A percentile compares a stretch with the other conserved stretches of the same genome.
Conservation (phyloP, 306 rosid genomes). For the Cicer chorassanicum region DNA sequence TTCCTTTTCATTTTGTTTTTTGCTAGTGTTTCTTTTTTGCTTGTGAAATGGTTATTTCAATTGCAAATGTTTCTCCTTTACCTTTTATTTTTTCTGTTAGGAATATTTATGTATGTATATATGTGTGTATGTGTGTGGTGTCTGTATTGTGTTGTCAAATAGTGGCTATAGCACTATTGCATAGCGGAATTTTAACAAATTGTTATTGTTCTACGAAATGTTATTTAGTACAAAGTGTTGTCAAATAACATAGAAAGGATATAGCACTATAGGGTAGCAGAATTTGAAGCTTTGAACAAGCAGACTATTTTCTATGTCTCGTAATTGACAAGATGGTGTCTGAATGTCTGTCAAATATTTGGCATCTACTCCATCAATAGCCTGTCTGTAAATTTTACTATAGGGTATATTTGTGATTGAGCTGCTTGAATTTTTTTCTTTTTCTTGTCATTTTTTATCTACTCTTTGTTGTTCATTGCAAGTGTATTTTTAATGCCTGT, state of each 20-base stretch:
- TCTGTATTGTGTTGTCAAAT: not conserved
- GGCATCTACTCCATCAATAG: not conserved
- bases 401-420: not conserved
- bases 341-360: not conserved
- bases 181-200: not conserved
- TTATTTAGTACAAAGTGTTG: not conserved
- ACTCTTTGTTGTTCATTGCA: not conserved
- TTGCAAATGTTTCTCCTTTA: constrained; percentile 31
- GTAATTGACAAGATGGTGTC: too few species aligned
- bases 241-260: not conserved
- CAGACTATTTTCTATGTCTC: too few species aligned
- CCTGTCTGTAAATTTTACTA: not conserved
- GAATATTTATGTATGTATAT: not conserved
- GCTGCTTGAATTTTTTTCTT: not conserved
- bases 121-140: too few species aligned
- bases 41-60: not conserved
- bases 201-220: not conserved
- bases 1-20: not conserved
- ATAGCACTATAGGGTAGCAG: too few species aligned
- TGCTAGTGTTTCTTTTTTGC: not conserved
- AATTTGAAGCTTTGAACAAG: too few species aligned
- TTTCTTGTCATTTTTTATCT: not conserved
- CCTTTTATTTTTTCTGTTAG: not conserved
- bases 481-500: not conserved
- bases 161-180: not conserved